Conservation (phyloP, 176 grass and related monocot genomes). For the Aegilops bicornis region DNA sequence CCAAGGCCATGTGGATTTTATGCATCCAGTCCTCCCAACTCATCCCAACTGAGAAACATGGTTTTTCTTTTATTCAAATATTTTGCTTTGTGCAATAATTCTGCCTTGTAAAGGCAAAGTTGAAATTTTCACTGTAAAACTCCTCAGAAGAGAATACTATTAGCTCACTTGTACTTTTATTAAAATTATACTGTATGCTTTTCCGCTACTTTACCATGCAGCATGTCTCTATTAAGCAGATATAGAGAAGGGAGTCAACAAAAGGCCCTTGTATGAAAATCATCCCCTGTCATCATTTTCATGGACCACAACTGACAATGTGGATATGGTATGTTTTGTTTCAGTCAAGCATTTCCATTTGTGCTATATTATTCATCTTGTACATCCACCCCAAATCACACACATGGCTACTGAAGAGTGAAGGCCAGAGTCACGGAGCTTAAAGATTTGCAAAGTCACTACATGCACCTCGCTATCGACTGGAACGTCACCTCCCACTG, state of each 20-base stretch:
- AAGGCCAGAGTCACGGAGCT: no score
- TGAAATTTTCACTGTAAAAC: background rate
- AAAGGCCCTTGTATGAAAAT: slow-evolving; percentile 66
- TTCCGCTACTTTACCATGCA: background rate
- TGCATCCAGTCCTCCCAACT: background rate
- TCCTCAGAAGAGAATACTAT: background rate
- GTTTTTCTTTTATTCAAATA: background rate
- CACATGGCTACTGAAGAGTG: no score
- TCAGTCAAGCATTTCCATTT: background rate
- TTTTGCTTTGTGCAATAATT: slow-evolving; percentile 15
- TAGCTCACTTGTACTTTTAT: background rate
- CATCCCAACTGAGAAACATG: background rate
- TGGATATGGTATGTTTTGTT: slow-evolving; percentile 63
- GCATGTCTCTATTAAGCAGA: slow-evolving; percentile 47
- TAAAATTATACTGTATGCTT: background rate
- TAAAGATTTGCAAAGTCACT: no score
- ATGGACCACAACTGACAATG: slow-evolving; percentile 66
- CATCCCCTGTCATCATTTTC: slow-evolving; percentile 84
- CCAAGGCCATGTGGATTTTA: background rate
- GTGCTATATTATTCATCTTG: background rate
- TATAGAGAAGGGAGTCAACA: slow-evolving; percentile 60
- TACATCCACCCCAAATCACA: background rate
- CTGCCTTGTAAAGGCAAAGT: background rate
- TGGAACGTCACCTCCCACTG: no score
- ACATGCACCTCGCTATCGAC: no score